Evolutionary conservation across 805 yeast genomes (phyloP).

Genomic region (Lachancea sp.): DNA sequence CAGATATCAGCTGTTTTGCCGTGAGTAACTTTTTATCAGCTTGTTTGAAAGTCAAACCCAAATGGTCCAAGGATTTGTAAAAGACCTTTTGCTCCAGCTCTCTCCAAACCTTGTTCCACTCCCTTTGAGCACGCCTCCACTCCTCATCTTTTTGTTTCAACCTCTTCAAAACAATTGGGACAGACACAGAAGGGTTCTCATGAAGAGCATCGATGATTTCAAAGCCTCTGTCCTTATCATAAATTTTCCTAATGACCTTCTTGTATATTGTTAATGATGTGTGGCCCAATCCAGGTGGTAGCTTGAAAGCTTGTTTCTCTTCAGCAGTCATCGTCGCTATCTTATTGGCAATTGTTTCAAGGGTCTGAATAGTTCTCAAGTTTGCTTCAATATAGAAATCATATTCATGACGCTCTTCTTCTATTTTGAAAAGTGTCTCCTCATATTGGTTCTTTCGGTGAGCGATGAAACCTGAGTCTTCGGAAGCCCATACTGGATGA

Average conservation of each 20-base stretch:
- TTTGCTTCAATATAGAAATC: slow-evolving; percentile 95
- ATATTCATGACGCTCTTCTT: slow-evolving; percentile 96
- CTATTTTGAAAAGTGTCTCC: slow-evolving; percentile 88
- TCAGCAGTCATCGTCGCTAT: slow-evolving; percentile 89
- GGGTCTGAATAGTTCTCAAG: slow-evolving; percentile 86
- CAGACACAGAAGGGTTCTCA: slow-evolving; percentile 91
- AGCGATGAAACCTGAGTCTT: slow-evolving; percentile 98
- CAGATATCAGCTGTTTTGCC: slow-evolving; percentile 83
- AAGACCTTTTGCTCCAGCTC: slow-evolving; percentile 94
- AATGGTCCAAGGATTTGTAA: slow-evolving; percentile 87
- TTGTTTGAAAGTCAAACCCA: slow-evolving; percentile 94
- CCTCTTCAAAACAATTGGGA: slow-evolving; percentile 86
- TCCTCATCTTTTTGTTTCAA: slow-evolving; percentile 97
- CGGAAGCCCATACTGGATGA: slow-evolving; percentile 99
- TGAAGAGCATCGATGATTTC: slow-evolving; percentile 95
- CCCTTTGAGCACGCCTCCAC: slow-evolving; percentile 96
- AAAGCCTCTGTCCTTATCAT: slow-evolving; percentile 90
- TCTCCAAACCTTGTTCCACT: slow-evolving; percentile 99
- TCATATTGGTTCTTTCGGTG: slow-evolving; percentile 97
- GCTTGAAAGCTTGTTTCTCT: slow-evolving; percentile 76
- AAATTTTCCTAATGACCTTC: slow-evolving; percentile 85
- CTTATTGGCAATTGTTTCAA: slow-evolving; percentile 91
- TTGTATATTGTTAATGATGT: slow-evolving; percentile 87
- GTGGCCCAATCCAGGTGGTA: slow-evolving; percentile 92
- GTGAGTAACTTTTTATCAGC: slow-evolving; percentile 90